Percentiles rank a stretch among this genome's conserved stretches.
These are phyloP conservation scores for Ochetophila trinervis DNA, from an alignment of 306 rosid genomes.

Conservation along the genomic window DNA sequence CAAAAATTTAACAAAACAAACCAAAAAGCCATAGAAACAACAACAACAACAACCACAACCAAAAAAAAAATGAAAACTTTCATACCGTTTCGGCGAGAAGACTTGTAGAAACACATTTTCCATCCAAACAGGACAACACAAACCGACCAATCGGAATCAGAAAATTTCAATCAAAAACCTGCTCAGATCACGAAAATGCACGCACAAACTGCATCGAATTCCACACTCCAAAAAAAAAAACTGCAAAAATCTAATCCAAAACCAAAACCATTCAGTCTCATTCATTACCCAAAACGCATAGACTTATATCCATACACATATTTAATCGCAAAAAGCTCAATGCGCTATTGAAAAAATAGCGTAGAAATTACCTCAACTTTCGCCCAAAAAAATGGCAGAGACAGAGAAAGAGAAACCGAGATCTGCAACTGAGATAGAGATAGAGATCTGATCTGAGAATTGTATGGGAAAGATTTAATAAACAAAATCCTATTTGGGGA, in stretches of 20 bases:
- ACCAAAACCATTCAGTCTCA: too few relatives aligned
- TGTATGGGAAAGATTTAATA: neutral
- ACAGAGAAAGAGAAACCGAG: neutral
- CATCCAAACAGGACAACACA: neutral
- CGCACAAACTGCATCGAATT: too few relatives aligned
- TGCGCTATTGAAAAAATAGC: neutral
- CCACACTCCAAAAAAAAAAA: too few relatives aligned
- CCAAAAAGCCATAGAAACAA: neutral
- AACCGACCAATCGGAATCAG: too few relatives aligned
- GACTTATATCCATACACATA: too few relatives aligned
- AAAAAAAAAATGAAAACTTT: neutral
- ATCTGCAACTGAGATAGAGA: conserved; percentile 15
- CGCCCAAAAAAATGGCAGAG: neutral
- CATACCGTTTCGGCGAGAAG: neutral
- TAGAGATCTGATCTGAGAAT: conserved; percentile 32
- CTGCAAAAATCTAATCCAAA: too few relatives aligned
- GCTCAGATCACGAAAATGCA: too few relatives aligned
- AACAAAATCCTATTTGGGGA: neutral
- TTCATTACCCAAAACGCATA: too few relatives aligned
- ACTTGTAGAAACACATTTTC: neutral
- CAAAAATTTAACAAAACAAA: neutral
- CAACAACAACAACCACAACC: too few relatives aligned
- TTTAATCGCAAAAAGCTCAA: too few relatives aligned
- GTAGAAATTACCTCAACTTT: conserved; percentile 33
- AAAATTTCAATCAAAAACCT: too few relatives aligned